phyloP scores from a whole-genome alignment of 352 stramenopile species.

The Vaucheria bursata region DNA sequence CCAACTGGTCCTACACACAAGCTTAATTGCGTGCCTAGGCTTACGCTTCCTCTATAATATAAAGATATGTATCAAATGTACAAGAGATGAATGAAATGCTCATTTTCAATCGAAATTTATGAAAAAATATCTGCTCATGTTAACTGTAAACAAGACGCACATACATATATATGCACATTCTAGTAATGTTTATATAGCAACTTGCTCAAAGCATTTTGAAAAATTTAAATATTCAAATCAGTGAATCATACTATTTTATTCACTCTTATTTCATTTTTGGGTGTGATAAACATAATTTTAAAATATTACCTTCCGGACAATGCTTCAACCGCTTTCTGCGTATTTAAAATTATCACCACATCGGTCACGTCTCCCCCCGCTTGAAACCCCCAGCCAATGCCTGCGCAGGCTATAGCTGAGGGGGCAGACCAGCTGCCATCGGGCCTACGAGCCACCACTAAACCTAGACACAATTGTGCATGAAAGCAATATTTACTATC shows the following conservation, averaged over 20 bases:
- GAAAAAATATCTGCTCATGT: too few species aligned
- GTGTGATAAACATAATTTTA: too few species aligned
- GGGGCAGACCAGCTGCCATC: slow-evolving; percentile 88
- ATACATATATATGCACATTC: background rate
- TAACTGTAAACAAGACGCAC: background rate
- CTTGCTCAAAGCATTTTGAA: too few species aligned
- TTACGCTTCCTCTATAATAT: slow-evolving; percentile 51
- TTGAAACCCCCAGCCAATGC: slow-evolving; percentile 79
- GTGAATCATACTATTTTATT: too few species aligned
- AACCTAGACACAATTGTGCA: too few species aligned
- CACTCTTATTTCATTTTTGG: too few species aligned
- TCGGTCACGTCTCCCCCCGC: slow-evolving; percentile 81
- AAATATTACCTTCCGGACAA: slow-evolving; percentile 53
- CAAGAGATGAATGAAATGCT: background rate
- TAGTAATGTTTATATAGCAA: background rate
- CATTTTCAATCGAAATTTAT: too few species aligned
- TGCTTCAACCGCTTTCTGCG: slow-evolving; percentile 55
- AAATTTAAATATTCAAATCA: too few species aligned
- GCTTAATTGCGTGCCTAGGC: slow-evolving; percentile 73
- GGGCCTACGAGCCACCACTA: slow-evolving; percentile 82
- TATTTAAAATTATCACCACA: slow-evolving; percentile 85
- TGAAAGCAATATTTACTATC: too few species aligned
- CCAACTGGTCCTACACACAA: slow-evolving; percentile 74
- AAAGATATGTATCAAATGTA: background rate
- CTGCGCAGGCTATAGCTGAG: slow-evolving; percentile 79